These are phyloP conservation scores for Pichia sp. DNA, from an alignment of 1,139 yeast species.

Conservation along the genomic window DNA sequence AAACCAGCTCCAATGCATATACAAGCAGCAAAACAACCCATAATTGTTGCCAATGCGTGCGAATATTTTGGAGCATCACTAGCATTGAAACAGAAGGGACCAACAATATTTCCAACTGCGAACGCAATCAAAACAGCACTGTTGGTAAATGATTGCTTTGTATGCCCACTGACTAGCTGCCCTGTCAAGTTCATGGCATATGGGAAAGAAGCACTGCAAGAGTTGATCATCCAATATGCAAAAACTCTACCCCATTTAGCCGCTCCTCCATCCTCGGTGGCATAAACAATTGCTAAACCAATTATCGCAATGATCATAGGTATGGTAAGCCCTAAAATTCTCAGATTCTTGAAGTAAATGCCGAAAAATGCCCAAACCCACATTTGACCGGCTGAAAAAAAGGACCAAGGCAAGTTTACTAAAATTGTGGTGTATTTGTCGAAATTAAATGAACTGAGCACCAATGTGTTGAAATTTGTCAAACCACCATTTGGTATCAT, in stretches of 20 bases:
- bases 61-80: constrained; percentile 49
- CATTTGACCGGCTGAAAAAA: constrained; percentile 24
- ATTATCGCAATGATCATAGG: constrained; percentile 24
- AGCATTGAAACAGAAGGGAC: constrained; percentile 60
- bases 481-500: constrained; percentile 25
- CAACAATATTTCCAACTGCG: constrained; percentile 62
- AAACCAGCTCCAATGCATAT: constrained; percentile 37
- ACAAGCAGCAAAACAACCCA: constrained; percentile 41
- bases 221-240: constrained; percentile 27
- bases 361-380: constrained; percentile 22
- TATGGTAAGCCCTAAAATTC: constrained; percentile 23
- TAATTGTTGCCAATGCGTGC: constrained; percentile 45
- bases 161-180: constrained; percentile 58
- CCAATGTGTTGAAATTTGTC: constrained; percentile 17
- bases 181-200: constrained; percentile 19
- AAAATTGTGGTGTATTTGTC: constrained; percentile 16
- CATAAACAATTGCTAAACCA: constrained; percentile 25
- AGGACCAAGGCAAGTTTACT: constrained; percentile 19
- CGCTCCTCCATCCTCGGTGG: constrained; percentile 22
- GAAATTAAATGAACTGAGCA: constrained; percentile 16
- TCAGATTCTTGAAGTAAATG: constrained; percentile 19
- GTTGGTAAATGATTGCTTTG: constrained; percentile 57
- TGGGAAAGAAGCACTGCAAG: constrained; percentile 18
- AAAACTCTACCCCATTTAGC: constrained; percentile 26
- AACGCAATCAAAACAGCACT: constrained; percentile 56